A percentile compares a stretch with the other conserved stretches of the same genome.
phyloP scores from a whole-genome alignment of 106 monocot species.

The Platanthera guangdongensis region DNA sequence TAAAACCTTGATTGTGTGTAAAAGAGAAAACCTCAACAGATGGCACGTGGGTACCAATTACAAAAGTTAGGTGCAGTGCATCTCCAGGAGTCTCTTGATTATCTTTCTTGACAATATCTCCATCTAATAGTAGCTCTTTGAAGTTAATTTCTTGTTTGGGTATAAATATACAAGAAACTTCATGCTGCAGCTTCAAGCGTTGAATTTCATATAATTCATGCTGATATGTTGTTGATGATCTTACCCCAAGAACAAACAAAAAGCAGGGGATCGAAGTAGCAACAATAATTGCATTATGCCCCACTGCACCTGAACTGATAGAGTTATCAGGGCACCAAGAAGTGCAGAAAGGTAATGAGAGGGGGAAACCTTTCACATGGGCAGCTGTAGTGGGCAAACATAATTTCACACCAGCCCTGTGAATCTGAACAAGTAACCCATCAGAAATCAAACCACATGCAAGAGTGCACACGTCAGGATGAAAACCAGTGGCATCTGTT shows the following conservation, averaged over 20 bases:
- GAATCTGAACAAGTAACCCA: conserved; percentile 82
- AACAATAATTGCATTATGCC: conserved; percentile 59
- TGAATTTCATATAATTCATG: conserved; percentile 70
- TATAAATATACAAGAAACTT: conserved; percentile 94
- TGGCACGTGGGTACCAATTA: conserved; percentile 90
- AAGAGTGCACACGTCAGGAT: conserved; percentile 71
- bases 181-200: conserved; percentile 44
- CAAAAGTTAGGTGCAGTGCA: conserved; percentile 35
- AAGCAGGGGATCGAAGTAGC: conserved; percentile 84
- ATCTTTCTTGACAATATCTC: conserved; percentile 15
- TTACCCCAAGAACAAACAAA: conserved; percentile 59
- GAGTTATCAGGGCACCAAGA: conserved; percentile 60
- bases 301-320: conserved; percentile 79
- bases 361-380: conserved; percentile 52
- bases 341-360: conserved; percentile 53
- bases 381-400: conserved; percentile 73
- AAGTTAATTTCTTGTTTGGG: conserved; percentile 24
- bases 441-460: conserved; percentile 91
- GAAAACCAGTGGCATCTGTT: conserved; percentile 76
- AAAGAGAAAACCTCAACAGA: conserved; percentile 71
- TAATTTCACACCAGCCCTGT: conserved; percentile 64
- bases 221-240: conserved; percentile 30
- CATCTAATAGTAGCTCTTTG: conserved; percentile 11
- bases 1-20: conserved; percentile 28
- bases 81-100: conserved; percentile 12